Conservation (phyloP, 352 stramenopile genomes). For the Phytopythium chamaehyphon region DNA sequence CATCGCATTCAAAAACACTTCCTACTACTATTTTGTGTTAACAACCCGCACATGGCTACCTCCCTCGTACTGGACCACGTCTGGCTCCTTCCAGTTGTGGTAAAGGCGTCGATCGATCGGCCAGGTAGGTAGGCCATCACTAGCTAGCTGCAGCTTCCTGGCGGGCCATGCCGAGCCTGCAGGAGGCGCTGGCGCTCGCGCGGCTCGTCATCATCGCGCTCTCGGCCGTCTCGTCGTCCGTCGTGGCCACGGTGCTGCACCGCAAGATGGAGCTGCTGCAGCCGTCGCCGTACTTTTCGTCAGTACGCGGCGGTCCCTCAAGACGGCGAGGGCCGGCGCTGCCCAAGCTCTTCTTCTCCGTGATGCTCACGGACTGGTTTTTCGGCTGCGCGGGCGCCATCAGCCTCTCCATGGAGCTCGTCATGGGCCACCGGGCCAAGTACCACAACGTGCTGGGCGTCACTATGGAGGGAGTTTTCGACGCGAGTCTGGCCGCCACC, state of each 20-base stretch:
- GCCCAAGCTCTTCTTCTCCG: constrained; percentile 48
- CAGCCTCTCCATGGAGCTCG: constrained; percentile 50
- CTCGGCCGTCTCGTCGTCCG: constrained; percentile 27
- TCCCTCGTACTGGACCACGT: too few relatives aligned
- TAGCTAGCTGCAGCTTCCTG: too few relatives aligned
- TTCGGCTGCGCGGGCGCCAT: constrained; percentile 45
- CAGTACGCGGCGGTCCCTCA: constrained; percentile 10
- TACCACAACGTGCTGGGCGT: constrained; percentile 36
- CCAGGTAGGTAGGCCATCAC: too few relatives aligned
- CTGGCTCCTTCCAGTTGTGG: too few relatives aligned
- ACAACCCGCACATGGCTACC: too few relatives aligned
- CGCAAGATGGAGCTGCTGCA: constrained; percentile 7
- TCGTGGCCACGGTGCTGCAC: constrained; percentile 32
- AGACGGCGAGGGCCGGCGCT: constrained; percentile 24
- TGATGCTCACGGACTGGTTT: constrained; percentile 54
- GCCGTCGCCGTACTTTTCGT: constrained; percentile 1
- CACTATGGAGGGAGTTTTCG: constrained; percentile 29
- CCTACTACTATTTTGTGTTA: too few relatives aligned
- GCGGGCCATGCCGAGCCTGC: constrained; percentile 3
- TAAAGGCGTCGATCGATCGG: too few relatives aligned
- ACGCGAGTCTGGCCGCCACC: constrained; percentile 36
- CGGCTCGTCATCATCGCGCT: constrained; percentile 37
- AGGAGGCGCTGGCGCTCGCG: constrained; percentile 25
- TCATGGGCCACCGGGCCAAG: constrained; percentile 33
- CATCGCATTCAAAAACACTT: too few relatives aligned